Base-by-base conservation (phyloP, 345 rosid genomes). In the rapeseed (Brassica napus) region DNA sequence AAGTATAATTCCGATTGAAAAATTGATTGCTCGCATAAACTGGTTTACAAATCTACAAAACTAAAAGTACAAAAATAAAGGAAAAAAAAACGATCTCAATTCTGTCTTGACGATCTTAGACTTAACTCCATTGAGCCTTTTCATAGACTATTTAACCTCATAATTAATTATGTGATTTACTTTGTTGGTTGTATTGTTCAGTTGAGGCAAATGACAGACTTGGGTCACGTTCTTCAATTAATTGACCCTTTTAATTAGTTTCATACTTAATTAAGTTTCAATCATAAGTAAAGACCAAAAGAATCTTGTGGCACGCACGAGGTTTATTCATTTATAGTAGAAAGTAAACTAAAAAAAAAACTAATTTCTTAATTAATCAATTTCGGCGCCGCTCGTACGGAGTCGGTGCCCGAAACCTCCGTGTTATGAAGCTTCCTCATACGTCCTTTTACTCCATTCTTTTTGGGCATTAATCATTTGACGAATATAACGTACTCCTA, bases 401-500 rank as follows among this genome's bases (percentile, higher is more conserved):
- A 80, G 88, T 81, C 85, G 90, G 90, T 81, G 88, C 79, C 86
- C 59, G 64, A 83, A 79, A 79, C 76, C 82, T 77, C 35, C 74
- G 23, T 66, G 71, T 44, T 62, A 78, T 71, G 89, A 86, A 88
- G 83, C 81, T 82, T 86, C 88, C 68, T 77, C 60, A 18, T 61
- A 58, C 54, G 61, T 72, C 28, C 61, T 57, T 44, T 21, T 21
- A 21, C 42, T 18, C 23, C 15, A 54, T 26, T 63, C 32, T 10
- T 61, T 26, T 16, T 31, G 62, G 5, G 8, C 35, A 68, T 61
- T 79, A 74, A 73, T 73, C 78, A 68, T 73, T 79, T 66, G 82
- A 78, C 44, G 66, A 65, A 78, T 71, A 37, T 14, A 35, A 70
- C 71, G 57, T 34, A 32, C 12, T 34, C 24, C 57, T 6, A 1